Base-by-base conservation (phyloP, 2,329 filamentous ascomycete genomes). In the Cytospora schulzeri region DNA sequence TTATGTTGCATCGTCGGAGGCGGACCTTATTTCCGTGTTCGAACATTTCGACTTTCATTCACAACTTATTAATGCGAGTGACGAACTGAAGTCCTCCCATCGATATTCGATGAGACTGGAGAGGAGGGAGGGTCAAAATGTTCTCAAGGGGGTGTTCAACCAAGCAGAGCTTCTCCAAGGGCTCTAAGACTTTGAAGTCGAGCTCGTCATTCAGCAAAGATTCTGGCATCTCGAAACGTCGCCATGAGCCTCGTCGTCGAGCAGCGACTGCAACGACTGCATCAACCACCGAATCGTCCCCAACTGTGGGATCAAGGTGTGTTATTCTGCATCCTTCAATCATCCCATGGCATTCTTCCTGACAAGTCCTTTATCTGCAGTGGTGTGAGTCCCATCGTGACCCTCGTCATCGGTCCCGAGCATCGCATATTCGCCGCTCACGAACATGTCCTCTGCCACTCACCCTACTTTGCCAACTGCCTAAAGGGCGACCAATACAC, bases 381-480 rank as follows among this genome's bases (percentile, higher is more conserved):
- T 66, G 84, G 78, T 63, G 73, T 87, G 64, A 84, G 83, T 29
- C 81, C 89, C 53, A 91, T 95, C 73, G 85, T 96, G 70, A 96
- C 91, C 12, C 84, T 96, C 67, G 86, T 91, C 70, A 86, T 96
- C 70, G 92, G 92, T n/a, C 84, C 84, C 6, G 89, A 93, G 69
- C 89, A 93, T 75, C 88, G 93, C 26, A 89, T 97, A 70, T 97
- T 97, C 73, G 93, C 93, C 45, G 92, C 92, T 8, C 93, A 97
- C 76, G 91, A 96, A 80, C 90, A 95, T 70, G 85, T 96, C 67
- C 87, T 97, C 66, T 85, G 83, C 74, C 80, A 85, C 62, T 95
- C 92, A 14, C 88, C 92, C 9, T 96, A 89, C 83, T 96, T 97
- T 78, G 82, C 87, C 66, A 79, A 85, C 57, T 82, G 84, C 52